Conservation (phyloP, 1,284 basidiomycete genomes). For the Leccinum ponderosum region DNA sequence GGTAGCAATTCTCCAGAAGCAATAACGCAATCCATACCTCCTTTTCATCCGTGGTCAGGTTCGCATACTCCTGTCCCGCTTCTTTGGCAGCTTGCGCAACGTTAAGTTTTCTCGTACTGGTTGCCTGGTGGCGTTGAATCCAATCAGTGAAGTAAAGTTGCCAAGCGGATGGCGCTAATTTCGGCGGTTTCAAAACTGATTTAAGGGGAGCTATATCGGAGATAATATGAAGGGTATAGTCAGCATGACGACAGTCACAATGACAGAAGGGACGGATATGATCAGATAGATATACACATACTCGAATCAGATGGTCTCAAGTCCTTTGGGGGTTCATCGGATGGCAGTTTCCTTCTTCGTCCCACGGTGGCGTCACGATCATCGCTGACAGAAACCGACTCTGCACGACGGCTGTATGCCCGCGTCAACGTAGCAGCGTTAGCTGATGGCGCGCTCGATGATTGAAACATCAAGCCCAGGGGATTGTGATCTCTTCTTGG, state of each 20-base stretch:
- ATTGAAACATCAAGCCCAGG: conserved; percentile 71
- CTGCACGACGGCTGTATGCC: conserved; percentile 62
- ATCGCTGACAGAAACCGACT: conserved; percentile 58
- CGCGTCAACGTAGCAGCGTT: conserved; percentile 48
- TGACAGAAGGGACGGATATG: conserved; percentile 33
- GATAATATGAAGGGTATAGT: conserved; percentile 20
- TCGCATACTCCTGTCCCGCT: conserved; percentile 88
- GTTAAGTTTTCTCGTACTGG: conserved; percentile 82
- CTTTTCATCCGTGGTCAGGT: conserved; percentile 77
- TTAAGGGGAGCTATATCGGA: conserved; percentile 51
- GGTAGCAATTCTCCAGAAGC: conserved; percentile 32
- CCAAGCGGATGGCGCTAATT: conserved; percentile 94
- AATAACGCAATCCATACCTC: conserved; percentile 52
- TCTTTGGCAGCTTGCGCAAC: conserved; percentile 96
- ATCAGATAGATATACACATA: conserved; percentile 27
- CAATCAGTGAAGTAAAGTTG: conserved; percentile 97
- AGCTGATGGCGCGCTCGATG: conserved; percentile 64
- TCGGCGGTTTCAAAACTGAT: conserved; percentile 81
- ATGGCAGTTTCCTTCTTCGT: conserved; percentile 55
- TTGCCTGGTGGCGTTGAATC: conserved; percentile 87
- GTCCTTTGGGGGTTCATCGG: conserved; percentile 43
- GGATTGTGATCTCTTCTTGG: conserved; percentile 43
- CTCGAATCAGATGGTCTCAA: conserved; percentile 32
- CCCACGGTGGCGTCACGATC: conserved; percentile 73
- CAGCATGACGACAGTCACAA: conserved; percentile 24